phyloP scores from a whole-genome alignment of 1,284 basidiomycete species.

The Phaffia rhodozyma region DNA sequence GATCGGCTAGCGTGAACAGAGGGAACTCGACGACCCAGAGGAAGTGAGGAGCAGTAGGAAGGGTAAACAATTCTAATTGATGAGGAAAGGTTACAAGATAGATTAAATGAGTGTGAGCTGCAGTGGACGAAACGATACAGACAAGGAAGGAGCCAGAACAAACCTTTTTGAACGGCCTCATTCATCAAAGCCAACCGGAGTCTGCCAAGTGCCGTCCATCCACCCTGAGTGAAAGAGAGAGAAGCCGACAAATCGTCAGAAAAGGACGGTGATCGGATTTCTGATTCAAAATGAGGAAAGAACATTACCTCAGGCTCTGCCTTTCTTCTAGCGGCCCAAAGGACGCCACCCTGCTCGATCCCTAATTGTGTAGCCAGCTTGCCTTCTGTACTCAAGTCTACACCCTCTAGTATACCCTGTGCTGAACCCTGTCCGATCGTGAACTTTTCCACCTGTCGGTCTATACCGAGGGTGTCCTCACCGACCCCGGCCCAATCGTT shows the following conservation, averaged over 20 bases:
- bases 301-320: conserved; percentile 39
- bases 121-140: neutral
- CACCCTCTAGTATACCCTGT: neutral
- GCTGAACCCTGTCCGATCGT: neutral
- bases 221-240: conserved; percentile 44
- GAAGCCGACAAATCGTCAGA: no score
- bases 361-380: neutral
- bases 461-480: no score
- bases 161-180: conserved; percentile 52
- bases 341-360: conserved; percentile 36
- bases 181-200: conserved; percentile 53
- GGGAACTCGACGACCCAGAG: conserved; percentile 95
- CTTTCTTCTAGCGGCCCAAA: conserved; percentile 43
- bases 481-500: neutral
- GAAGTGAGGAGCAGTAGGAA: conserved; percentile 59
- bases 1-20: conserved; percentile 75
- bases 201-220: conserved; percentile 68
- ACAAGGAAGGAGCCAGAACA: conserved; percentile 26
- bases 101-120: conserved; percentile 15
- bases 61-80: conserved; percentile 42
- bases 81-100: neutral
- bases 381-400: neutral
- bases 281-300: no score
- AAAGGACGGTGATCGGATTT: no score
- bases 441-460: neutral